Percentiles rank a stretch among this genome's conserved stretches.
phyloP scores from a whole-genome alignment of 352 stramenopile genomes.

The Pythium vanterpoolii region DNA sequence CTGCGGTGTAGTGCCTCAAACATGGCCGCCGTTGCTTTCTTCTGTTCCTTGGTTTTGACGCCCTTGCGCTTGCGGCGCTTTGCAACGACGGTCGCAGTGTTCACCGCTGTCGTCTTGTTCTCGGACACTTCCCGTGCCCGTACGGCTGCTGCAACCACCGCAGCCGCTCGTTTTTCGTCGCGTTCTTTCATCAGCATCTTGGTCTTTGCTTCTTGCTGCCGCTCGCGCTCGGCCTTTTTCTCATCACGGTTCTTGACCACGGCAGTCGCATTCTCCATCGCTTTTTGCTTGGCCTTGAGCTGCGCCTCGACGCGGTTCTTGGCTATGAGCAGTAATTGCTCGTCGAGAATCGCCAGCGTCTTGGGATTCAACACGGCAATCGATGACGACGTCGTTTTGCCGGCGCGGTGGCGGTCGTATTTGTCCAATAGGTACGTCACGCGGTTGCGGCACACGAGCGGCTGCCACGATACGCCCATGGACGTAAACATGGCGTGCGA shows the following conservation, averaged over 20 bases:
- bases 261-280: background rate
- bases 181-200: slow-evolving; percentile 7
- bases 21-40: slow-evolving; percentile 5
- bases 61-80: slow-evolving; percentile 19
- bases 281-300: slow-evolving; percentile 4
- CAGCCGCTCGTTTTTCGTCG: slow-evolving; percentile 10
- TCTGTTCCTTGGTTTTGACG: slow-evolving; percentile 22
- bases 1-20: slow-evolving; percentile 13
- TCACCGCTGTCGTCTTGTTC: background rate
- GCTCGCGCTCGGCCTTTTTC: background rate
- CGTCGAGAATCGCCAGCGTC: slow-evolving; percentile 3
- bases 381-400: background rate
- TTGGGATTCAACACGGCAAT: slow-evolving; percentile 1
- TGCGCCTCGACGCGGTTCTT: slow-evolving; percentile 1
- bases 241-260: background rate
- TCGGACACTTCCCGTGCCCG: background rate
- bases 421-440: slow-evolving; percentile 3
- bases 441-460: slow-evolving; percentile 2
- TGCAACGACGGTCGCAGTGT: slow-evolving; percentile 12
- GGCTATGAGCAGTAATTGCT: slow-evolving; percentile 2
- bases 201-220: background rate
- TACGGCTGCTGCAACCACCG: slow-evolving; percentile 3
- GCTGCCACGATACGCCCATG: background rate
- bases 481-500: background rate
- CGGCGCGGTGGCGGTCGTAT: slow-evolving; percentile 2